Evolutionary conservation across 1,284 basidiomycete genomes (phyloP), one percentile per base, ranked within the genome.

Genomic region (Tilletia indica): DNA sequence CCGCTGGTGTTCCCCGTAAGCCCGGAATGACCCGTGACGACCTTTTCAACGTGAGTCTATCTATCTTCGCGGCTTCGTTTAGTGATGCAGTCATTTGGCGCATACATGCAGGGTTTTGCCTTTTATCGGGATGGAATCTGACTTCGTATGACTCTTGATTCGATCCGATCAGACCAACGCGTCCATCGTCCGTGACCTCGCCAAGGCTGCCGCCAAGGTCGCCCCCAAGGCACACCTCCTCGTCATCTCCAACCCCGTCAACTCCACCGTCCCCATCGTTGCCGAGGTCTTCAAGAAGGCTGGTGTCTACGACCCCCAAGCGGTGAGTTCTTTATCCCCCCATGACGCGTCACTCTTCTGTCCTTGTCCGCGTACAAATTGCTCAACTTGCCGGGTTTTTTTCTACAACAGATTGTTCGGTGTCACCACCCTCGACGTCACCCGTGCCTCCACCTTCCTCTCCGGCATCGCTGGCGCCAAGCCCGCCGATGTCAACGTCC

Each of bases 341-440:
- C 51, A 9, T n/a, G 51, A 54, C 51, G 51, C 51, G 61, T 64
- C 61, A 39, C 14, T 3, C 6, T 4, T 64, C 58, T 34, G 58
- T 25, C 25, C 58, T 9, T 63, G n/a, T 1, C 3, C 31, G 19
- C 34, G 16, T 39, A 3, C 12, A 12, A 19, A 1, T 54, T 34
- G 38, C 54, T 54, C 34, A 74, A 21, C n/a, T 34, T n/a, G 45
- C 14, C n/a, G 4, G 6, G 11, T 51, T 19, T 14, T 31, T 48
- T n/a, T 68, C 25, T 31, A 31, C 25, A 1, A 25, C 34, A 76
- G 76, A 70, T 78, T 84, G 34, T 89, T 88, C 82, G 89, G 96
- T 89, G 92, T 99, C 78, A 98, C 95, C 84, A 95, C 94, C 80
- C 92, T 98, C 83, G 97, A 99, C 84, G 93, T 98, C 78, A 94